These are phyloP conservation scores for Nyctanthes arbortristis DNA, from an alignment of 257 asterid species.

Conservation along the genomic window DNA sequence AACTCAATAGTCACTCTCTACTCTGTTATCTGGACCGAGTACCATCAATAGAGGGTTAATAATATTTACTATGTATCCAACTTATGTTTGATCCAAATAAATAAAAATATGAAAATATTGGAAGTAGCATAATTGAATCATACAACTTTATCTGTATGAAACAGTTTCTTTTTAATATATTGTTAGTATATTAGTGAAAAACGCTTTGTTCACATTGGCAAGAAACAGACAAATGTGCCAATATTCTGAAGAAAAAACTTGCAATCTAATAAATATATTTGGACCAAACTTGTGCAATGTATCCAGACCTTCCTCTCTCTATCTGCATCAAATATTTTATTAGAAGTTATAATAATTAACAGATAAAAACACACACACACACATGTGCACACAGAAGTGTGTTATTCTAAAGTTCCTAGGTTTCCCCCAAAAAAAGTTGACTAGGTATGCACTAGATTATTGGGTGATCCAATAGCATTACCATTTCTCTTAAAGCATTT, in stretches of 20 bases:
- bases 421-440: background rate
- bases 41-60: no score
- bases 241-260: slow-evolving; percentile 20
- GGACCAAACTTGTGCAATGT: slow-evolving; percentile 25
- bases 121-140: slow-evolving; percentile 17
- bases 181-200: no score
- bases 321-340: background rate
- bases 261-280: background rate
- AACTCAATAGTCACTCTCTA: no score
- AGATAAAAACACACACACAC: slow-evolving; percentile 11
- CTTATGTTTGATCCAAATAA: no score
- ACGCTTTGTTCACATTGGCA: background rate
- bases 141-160: background rate
- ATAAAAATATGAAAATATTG: background rate
- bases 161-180: no score
- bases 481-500: background rate
- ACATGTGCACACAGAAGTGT: slow-evolving; percentile 9
- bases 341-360: background rate
- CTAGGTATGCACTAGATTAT: background rate
- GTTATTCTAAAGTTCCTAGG: slow-evolving; percentile 23
- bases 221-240: slow-evolving; percentile 26
- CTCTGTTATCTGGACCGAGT: no score
- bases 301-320: slow-evolving; percentile 24
- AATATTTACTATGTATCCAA: no score
- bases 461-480: background rate